Conservation (phyloP, 1,284 basidiomycete species). For the Leucoagaricus sp. region DNA sequence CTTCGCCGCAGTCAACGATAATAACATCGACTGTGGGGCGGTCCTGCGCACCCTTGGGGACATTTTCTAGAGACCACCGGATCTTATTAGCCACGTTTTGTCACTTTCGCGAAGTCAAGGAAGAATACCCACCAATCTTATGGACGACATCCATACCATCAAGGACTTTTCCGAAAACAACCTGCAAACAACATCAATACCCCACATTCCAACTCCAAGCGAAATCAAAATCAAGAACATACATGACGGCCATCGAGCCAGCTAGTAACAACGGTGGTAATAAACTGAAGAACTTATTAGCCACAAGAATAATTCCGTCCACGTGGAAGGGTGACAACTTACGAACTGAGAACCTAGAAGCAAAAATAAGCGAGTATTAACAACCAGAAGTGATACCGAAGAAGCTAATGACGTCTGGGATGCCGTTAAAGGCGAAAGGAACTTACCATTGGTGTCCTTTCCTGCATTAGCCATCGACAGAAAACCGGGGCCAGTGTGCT, state of each 20-base stretch:
- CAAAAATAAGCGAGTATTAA: slow-evolving; percentile 17
- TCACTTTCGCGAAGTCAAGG: neutral
- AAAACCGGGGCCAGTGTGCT: slow-evolving; percentile 82
- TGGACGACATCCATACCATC: slow-evolving; percentile 88
- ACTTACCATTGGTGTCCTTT: slow-evolving; percentile 79
- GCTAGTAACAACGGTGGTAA: slow-evolving; percentile 76
- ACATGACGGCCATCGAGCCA: slow-evolving; percentile 81
- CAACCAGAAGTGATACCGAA: slow-evolving; percentile 11
- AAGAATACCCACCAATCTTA: slow-evolving; percentile 61
- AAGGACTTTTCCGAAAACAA: slow-evolving; percentile 90
- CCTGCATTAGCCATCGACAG: slow-evolving; percentile 96
- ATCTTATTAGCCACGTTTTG: neutral
- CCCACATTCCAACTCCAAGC: neutral
- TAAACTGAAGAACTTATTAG: slow-evolving; percentile 56
- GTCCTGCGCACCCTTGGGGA: slow-evolving; percentile 68
- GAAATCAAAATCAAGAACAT: slow-evolving; percentile 24
- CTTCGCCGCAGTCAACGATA: slow-evolving; percentile 85
- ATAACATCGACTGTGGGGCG: slow-evolving; percentile 72
- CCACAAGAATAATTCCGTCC: neutral
- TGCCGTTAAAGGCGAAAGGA: neutral
- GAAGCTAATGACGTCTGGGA: neutral
- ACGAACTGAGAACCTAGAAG: slow-evolving; percentile 81
- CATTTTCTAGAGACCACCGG: slow-evolving; percentile 54
- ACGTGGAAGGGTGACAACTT: slow-evolving; percentile 26
- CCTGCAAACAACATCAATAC: slow-evolving; percentile 40